phyloP scores from a whole-genome alignment of 257 asterid species.

The Rauvolfia tetraphylla region DNA sequence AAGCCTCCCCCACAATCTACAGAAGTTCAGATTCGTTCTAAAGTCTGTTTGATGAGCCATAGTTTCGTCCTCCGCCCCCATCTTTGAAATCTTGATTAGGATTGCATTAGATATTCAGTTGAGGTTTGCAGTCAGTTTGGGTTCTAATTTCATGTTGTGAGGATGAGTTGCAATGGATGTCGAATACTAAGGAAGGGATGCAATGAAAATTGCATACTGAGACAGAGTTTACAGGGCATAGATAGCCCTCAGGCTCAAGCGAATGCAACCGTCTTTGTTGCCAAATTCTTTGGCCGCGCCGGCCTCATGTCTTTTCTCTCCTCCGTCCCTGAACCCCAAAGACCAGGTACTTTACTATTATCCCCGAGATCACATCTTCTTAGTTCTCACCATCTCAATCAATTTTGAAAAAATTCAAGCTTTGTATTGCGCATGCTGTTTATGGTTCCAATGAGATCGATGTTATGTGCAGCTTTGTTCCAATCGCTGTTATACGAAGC shows the following conservation, averaged over 20 bases:
- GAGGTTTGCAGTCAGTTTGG: background rate
- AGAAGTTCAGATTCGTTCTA: background rate
- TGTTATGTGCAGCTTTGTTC: constrained; percentile 51
- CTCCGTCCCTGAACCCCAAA: constrained; percentile 56
- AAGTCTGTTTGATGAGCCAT: background rate
- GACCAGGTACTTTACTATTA: constrained; percentile 49
- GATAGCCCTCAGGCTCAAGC: constrained; percentile 67
- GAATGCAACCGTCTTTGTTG: constrained; percentile 82
- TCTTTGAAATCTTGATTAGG: background rate
- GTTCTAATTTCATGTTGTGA: constrained; percentile 17
- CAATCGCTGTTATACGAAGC: constrained; percentile 78
- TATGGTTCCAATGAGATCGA: background rate
- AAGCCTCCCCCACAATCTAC: constrained; percentile 1
- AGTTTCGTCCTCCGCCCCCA: background rate
- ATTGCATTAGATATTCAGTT: background rate
- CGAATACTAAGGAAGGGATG: constrained; percentile 86
- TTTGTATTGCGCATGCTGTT: too few species aligned
- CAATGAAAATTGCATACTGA: constrained; percentile 62
- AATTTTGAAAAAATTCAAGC: too few species aligned
- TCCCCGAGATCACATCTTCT: background rate
- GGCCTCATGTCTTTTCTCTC: constrained; percentile 86
- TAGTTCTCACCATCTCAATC: too few species aligned
- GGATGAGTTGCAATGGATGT: constrained; percentile 87
- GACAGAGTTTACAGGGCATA: constrained; percentile 56
- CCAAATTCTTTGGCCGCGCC: constrained; percentile 90